phyloP scores from a whole-genome alignment of 73 alveolate species.

The Halteria grandinella region DNA sequence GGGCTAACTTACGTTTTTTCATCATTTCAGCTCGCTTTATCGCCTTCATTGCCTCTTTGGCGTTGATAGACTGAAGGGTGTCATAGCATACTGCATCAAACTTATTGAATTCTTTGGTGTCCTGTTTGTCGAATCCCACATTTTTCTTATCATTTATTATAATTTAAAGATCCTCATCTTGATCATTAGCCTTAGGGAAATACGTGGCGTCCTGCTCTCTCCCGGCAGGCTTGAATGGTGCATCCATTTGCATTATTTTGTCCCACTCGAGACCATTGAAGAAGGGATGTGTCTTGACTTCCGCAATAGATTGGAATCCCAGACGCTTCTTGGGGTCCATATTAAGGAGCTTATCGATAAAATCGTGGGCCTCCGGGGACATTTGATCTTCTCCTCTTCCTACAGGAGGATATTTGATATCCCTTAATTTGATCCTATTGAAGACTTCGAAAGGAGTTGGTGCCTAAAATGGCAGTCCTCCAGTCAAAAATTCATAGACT shows the following conservation, averaged over 20 bases:
- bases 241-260: constrained; percentile 3
- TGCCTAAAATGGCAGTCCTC: constrained; percentile 89
- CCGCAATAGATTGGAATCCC: constrained; percentile 85
- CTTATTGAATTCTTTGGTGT: constrained; percentile 28
- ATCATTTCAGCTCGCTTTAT: background rate
- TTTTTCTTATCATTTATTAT: constrained; percentile 15
- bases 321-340: constrained; percentile 83
- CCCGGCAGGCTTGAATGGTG: constrained; percentile 66
- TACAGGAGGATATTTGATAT: constrained; percentile 64
- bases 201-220: constrained; percentile 57
- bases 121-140: no score
- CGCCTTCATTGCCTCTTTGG: constrained; percentile 43
- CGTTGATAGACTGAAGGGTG: constrained; percentile 16
- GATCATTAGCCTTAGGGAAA: constrained; percentile 49
- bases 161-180: constrained; percentile 37
- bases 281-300: constrained; percentile 89
- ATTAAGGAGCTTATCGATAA: constrained; percentile 79
- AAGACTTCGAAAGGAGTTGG: constrained; percentile 73
- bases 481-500: constrained; percentile 89
- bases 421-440: constrained; percentile 63
- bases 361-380: constrained; percentile 87
- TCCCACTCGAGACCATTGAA: constrained; percentile 87
- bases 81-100: constrained; percentile 20
- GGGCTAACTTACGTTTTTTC: background rate
- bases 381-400: constrained; percentile 76